Evolutionary conservation across 148 eudicot species (phyloP).

Genomic region (Amaranthus cruentus): DNA sequence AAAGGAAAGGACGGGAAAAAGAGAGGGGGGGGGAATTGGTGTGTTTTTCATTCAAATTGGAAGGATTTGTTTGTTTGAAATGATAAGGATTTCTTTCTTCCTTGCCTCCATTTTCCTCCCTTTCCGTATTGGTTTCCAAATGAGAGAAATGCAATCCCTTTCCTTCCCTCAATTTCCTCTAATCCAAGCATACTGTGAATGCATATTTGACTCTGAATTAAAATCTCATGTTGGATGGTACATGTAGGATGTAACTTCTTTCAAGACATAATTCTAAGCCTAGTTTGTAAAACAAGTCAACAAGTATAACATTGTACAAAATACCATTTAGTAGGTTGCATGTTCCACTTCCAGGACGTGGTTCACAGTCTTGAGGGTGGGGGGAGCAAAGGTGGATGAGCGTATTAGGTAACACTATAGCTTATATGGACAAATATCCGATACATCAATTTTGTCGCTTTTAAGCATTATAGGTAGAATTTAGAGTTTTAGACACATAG

Average conservation of each 20-base stretch:
- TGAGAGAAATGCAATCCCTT: too few relatives aligned
- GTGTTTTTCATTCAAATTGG: too few relatives aligned
- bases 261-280: too few relatives aligned
- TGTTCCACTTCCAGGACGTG: background rate
- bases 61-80: background rate
- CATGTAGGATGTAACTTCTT: background rate
- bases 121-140: too few relatives aligned
- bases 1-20: too few relatives aligned
- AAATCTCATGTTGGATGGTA: background rate
- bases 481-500: background rate
- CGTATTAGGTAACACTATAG: background rate
- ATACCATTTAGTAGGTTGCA: background rate
- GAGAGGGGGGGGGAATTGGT: too few relatives aligned
- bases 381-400: background rate
- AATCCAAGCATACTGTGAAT: background rate
- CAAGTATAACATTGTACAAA: background rate
- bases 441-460: background rate
- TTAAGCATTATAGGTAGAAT: background rate
- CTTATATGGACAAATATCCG: background rate
- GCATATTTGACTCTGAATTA: background rate
- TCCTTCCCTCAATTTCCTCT: too few relatives aligned
- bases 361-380: background rate
- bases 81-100: background rate
- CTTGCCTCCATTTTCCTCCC: too few relatives aligned
- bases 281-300: background rate